phyloP scores from a whole-genome alignment of 2,329 filamentous ascomycete genomes.

The Botrytis paeoniae region DNA sequence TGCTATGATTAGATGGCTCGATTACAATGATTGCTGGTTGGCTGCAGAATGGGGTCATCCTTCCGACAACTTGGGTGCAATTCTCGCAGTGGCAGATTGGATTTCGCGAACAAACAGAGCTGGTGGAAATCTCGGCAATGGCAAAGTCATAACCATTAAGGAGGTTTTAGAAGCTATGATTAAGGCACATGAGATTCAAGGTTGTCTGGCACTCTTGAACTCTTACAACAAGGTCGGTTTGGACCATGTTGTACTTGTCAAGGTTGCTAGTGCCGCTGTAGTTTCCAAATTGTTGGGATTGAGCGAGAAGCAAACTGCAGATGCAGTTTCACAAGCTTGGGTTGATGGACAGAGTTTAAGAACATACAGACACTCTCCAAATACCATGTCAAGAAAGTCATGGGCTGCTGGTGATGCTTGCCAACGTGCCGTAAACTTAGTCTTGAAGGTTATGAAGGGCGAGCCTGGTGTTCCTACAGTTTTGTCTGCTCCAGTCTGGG shows the following conservation, averaged over 20 bases:
- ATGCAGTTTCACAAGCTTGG: conserved; percentile 95
- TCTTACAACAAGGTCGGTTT: conserved; percentile 98
- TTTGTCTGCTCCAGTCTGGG: conserved; percentile 89
- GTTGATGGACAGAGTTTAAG: conserved; percentile 94
- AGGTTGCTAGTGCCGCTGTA: conserved; percentile 92
- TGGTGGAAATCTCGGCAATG: conserved; percentile 75
- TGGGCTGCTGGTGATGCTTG: conserved; percentile 99
- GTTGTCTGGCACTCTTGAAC: conserved; percentile 93
- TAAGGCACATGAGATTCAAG: conserved; percentile 99
- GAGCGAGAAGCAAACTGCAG: conserved; percentile 84
- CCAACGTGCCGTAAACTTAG: conserved; percentile 89
- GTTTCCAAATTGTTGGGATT: conserved; percentile 94
- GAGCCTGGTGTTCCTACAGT: conserved; percentile 90
- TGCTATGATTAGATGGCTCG: conserved; percentile 97
- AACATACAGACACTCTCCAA: conserved; percentile 95
- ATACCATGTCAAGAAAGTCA: conserved; percentile 99
- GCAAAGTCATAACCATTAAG: conserved; percentile 82
- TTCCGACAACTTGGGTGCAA: conserved; percentile 95
- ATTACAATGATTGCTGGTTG: conserved; percentile 99
- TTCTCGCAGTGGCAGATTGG: conserved; percentile 96
- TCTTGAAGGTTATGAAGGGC: conserved; percentile 85
- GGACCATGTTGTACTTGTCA: conserved; percentile 97
- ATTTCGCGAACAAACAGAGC: conserved; percentile 83
- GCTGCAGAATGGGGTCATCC: conserved; percentile 99
- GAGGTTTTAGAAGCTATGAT: conserved; percentile 97